Base-by-base conservation (phyloP, 208 protist genomes). In the Histomonas meleagridis region DNA sequence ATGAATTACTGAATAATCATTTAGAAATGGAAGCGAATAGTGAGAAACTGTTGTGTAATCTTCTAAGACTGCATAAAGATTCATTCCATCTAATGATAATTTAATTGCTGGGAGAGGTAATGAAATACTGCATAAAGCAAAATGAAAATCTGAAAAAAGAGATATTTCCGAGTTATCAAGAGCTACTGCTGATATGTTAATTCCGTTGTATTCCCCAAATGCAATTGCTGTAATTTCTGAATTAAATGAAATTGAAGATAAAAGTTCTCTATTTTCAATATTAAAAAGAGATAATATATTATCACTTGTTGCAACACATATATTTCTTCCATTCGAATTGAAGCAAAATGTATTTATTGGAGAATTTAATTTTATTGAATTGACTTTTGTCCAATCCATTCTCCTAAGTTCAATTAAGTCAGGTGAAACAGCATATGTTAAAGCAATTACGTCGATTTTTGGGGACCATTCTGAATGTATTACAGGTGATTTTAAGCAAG, bases 301-400 rank as follows among this genome's bases (percentile, higher is more conserved):
- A 21, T 86, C 46, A 38, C 18, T 18, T 55, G 76, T 86, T 18
- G 46, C 38, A 55, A 86, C 46, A 7, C 43, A 48, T 55, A 86
- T 53, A 18, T 26, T 51, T 55, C 46, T 51, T 38, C 76, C 76
- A 86, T 86, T n/a, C 7, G 76, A 46, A n/a, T 14, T 86, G 46
- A 55, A 86, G 16, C 76, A 86, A 26, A 86, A 26, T 3, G 18
- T 16, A 32, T 18, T 86, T 28, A 46, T 46, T 55, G 32, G 43
- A 28, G 18, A 55, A 43, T 86, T 40, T 16, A 86, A 43, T 38
- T 18, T 28, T 38, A 86, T 86, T 7, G 43, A 48, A 86, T 86
- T 86, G 21, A 86, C 76, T 86, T 46, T 86, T 49, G 76, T 86
- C 76, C 76, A 86, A 57, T 86, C 76, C 76, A 86, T 86, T 86